phyloP scores from a whole-genome alignment of 805 yeast species.

The Suhomyces sp. region DNA sequence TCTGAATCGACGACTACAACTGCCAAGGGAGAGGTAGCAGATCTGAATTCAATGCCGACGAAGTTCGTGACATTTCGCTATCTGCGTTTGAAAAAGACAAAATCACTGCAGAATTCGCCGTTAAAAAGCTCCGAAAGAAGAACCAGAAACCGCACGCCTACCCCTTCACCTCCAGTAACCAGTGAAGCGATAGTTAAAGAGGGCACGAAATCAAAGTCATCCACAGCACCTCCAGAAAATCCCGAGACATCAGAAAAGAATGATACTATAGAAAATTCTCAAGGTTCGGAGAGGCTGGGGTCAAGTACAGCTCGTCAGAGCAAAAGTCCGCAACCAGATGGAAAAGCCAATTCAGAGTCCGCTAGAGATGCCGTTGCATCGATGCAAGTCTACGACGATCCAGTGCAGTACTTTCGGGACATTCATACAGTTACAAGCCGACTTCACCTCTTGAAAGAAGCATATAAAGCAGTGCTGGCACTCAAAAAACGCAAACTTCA shows the following conservation, averaged over 20 bases:
- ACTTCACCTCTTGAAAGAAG: constrained; percentile 28
- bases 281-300: too few relatives aligned
- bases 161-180: constrained; percentile 2
- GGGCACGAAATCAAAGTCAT: too few relatives aligned
- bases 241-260: not conserved
- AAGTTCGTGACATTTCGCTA: constrained; percentile 10
- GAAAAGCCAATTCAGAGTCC: not conserved
- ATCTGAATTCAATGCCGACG: constrained; percentile 3
- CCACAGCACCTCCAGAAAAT: constrained; percentile 1
- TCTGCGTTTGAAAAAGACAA: not conserved
- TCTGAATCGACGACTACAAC: not conserved
- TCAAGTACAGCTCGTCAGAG: too few relatives aligned
- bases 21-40: not conserved
- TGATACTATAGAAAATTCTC: not conserved
- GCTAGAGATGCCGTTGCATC: not conserved
- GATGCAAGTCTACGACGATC: not conserved
- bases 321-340: too few relatives aligned
- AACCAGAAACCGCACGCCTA: constrained; percentile 3
- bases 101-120: constrained; percentile 3
- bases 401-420: constrained; percentile 11
- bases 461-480: constrained; percentile 24
- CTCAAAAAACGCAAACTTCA: constrained; percentile 18
- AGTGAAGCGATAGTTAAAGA: too few relatives aligned
- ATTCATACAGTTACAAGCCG: constrained; percentile 25
- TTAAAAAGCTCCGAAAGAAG: constrained; percentile 5